Conservation (phyloP, 148 eudicot genomes). For the Chenopodium suecicum region DNA sequence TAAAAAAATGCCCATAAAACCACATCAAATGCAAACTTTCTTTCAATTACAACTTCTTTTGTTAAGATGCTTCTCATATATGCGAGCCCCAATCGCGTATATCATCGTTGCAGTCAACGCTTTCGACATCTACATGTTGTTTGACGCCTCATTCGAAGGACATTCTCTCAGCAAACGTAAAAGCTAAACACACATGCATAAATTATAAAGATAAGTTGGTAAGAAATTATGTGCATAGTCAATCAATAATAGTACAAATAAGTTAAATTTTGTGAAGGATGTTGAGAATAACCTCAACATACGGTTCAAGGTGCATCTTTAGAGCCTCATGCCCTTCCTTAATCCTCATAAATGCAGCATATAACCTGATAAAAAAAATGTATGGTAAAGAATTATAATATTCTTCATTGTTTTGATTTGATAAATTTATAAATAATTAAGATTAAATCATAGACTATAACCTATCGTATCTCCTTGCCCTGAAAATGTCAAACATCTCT, state of each 20-base stretch:
- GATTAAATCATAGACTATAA: neutral
- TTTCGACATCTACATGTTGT: neutral
- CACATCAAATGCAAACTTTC: slow-evolving; percentile 6
- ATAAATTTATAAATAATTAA: neutral
- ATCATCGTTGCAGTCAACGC: neutral
- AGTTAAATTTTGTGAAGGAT: neutral
- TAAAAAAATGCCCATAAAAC: neutral
- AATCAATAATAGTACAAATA: neutral
- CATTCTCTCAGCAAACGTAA: slow-evolving; percentile 10
- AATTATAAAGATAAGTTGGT: too few species aligned
- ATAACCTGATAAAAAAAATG: slow-evolving; percentile 11
- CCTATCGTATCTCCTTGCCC: neutral
- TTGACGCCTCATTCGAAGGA: neutral
- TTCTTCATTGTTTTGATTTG: too few species aligned
- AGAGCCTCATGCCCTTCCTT: slow-evolving; percentile 5
- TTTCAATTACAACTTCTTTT: neutral
- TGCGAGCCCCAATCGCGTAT: neutral
- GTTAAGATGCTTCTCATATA: neutral
- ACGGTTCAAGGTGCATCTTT: slow-evolving; percentile 19
- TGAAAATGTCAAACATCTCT: neutral
- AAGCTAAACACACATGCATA: neutral
- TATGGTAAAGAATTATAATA: too few species aligned
- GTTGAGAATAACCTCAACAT: slow-evolving; percentile 12
- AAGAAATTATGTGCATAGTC: too few species aligned
- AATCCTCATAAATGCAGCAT: slow-evolving; percentile 12